Base-by-base conservation (phyloP, 495 filamentous ascomycete genomes). In the Neurospora sp. region DNA sequence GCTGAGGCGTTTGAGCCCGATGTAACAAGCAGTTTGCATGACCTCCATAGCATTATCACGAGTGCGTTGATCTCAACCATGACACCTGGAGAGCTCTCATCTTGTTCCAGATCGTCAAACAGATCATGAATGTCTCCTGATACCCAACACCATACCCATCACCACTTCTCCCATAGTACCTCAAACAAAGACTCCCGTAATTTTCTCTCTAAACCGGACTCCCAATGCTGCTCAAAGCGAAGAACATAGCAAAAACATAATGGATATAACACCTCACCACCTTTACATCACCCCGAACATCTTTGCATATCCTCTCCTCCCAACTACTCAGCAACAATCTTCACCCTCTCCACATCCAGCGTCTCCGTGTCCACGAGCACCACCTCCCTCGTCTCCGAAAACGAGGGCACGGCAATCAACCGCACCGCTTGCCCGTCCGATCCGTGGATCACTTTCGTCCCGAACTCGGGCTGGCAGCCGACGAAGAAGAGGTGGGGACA, bases 401-500 rank as follows among this genome's bases (percentile, higher is more conserved):
- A 99, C 41, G 85, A 92, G 2, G 96, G 96, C 46, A 99, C 86
- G 5, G 91, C 82, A 14, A 99, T 82, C 14, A 98, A 81, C 39
- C 94, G 86, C 16, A 96, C 93, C 69, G 82, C 80, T 75, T 96
- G 90, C 0, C 88, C 88, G 23, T 88, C 82, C 0, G 87, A 83
- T 70, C 90, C 80, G 7, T 81, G 62, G 70, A 98, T 91, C 0
- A 92, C 80, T 14, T 86, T 86, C 8, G 91, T 97, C 74, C 91
- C 92, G 80, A 96, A 98, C 71, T 86, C 84, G 14, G 92, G 91
- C 79, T 98, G 95, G 76, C 92, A 94, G 20, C 96, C 96, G 4
- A 92, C 89, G 78, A 98, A 93, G 82, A 92, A 98, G 62, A 98
- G 85, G 74, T 98, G 94, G 3, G 96, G 96, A 74, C 94, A 97